Conservation (phyloP, 2,329 filamentous ascomycete genomes). For the Clarireedia homoeocarpa region DNA sequence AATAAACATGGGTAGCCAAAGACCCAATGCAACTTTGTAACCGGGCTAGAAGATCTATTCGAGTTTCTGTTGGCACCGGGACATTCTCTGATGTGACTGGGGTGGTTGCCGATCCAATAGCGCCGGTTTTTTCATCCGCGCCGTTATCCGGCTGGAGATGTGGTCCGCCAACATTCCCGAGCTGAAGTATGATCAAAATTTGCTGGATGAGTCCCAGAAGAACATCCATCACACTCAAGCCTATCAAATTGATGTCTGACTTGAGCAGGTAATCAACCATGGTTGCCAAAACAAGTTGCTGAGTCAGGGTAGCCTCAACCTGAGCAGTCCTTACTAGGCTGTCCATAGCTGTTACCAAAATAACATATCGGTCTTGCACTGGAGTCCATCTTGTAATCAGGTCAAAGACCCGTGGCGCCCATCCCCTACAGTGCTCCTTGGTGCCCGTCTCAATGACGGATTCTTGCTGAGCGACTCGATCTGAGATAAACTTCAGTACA, state of each 20-base stretch:
- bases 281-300: conserved; percentile 67
- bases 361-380: conserved; percentile 88
- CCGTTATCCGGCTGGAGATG: conserved; percentile 29
- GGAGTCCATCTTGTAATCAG: conserved; percentile 81
- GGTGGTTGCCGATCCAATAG: conserved; percentile 19
- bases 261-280: conserved; percentile 77
- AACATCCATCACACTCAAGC: conserved; percentile 92
- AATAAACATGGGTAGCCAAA: conserved; percentile 91
- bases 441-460: conserved; percentile 41
- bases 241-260: conserved; percentile 88
- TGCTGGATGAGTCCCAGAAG: conserved; percentile 78
- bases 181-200: conserved; percentile 68
- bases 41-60: conserved; percentile 57
- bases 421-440: conserved; percentile 48
- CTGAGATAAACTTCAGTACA: conserved; percentile 66
- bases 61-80: conserved; percentile 41
- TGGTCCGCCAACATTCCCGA: conserved; percentile 34
- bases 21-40: conserved; percentile 83
- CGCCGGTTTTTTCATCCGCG: conserved; percentile 9
- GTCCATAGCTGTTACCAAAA: conserved; percentile 76
- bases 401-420: conserved; percentile 77
- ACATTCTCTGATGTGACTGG: conserved; percentile 30
- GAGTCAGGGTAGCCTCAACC: conserved; percentile 60
- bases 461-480: conserved; percentile 45
- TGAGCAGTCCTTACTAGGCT: conserved; percentile 60